A percentile compares a stretch with the other conserved stretches of the same genome.
phyloP scores from a whole-genome alignment of 257 asterid species.

The Paraleonurus japonicus region DNA sequence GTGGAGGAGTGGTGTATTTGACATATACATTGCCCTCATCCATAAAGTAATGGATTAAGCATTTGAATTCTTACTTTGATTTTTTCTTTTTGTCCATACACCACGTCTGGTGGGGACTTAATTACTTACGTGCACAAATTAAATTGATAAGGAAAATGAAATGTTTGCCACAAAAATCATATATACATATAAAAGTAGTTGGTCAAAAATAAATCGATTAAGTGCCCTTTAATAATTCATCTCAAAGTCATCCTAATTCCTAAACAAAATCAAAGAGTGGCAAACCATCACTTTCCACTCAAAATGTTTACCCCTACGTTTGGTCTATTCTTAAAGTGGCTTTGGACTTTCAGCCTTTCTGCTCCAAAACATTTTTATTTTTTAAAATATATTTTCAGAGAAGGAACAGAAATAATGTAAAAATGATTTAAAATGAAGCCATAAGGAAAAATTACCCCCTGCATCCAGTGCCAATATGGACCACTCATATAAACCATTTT shows the following conservation, averaged over 20 bases:
- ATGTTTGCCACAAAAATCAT: constrained; percentile 25
- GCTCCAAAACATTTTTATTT: not conserved
- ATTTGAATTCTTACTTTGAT: constrained; percentile 16
- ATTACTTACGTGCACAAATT: constrained; percentile 17
- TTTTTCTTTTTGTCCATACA: not conserved
- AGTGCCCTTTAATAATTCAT: constrained; percentile 11
- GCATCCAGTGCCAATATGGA: no score
- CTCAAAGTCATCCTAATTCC: not conserved
- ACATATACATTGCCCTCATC: constrained; percentile 14
- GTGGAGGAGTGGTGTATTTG: constrained; percentile 1
- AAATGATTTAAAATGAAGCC: no score
- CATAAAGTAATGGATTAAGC: not conserved
- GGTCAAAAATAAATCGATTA: not conserved
- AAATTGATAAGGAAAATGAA: not conserved
- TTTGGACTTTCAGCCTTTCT: not conserved
- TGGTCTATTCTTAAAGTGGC: not conserved
- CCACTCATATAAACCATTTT: no score
- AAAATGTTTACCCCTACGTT: not conserved
- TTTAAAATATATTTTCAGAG: not conserved
- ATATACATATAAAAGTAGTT: not conserved
- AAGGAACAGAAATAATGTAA: no score
- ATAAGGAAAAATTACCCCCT: no score
- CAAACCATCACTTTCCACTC: constrained; percentile 1
- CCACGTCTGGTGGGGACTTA: constrained; percentile 22
- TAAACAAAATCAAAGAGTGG: constrained; percentile 6